Conservation (phyloP, 2,329 filamentous ascomycete genomes). For the Dactylellina drechsleri region DNA sequence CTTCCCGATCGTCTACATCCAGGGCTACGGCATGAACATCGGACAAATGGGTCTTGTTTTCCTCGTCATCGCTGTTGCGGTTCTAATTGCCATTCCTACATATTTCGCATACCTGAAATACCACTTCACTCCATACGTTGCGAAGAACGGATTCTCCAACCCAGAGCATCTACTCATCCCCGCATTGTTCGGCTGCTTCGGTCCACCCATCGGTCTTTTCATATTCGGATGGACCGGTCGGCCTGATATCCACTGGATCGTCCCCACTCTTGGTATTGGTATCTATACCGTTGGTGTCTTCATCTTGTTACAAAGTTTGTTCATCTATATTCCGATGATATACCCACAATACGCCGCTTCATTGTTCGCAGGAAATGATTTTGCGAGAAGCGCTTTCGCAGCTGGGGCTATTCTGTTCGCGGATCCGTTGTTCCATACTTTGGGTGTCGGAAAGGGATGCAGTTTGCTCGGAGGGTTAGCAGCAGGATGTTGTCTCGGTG, state of each 20-base stretch:
- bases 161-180: slow-evolving; percentile 69
- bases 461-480: slow-evolving; percentile 68
- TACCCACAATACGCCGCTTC: slow-evolving; percentile 70
- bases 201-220: slow-evolving; percentile 70
- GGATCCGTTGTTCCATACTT: slow-evolving; percentile 69
- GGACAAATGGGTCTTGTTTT: slow-evolving; percentile 71
- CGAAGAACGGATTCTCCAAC: slow-evolving; percentile 65
- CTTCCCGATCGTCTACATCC: slow-evolving; percentile 73
- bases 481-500: slow-evolving; percentile 25
- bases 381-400: slow-evolving; percentile 69
- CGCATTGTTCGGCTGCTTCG: slow-evolving; percentile 67
- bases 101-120: slow-evolving; percentile 68
- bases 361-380: slow-evolving; percentile 72
- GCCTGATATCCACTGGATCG: slow-evolving; percentile 68
- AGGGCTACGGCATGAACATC: slow-evolving; percentile 70
- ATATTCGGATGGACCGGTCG: slow-evolving; percentile 70
- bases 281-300: slow-evolving; percentile 68
- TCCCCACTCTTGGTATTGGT: slow-evolving; percentile 69
- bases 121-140: slow-evolving; percentile 67
- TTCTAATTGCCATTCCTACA: slow-evolving; percentile 65
- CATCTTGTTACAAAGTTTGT: slow-evolving; percentile 70
- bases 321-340: slow-evolving; percentile 69
- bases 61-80: slow-evolving; percentile 70
- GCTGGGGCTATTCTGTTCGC: slow-evolving; percentile 71
- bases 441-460: slow-evolving; percentile 70